phyloP scores from a whole-genome alignment of 2,329 filamentous ascomycete genomes.

The Diplodia seriata region DNA sequence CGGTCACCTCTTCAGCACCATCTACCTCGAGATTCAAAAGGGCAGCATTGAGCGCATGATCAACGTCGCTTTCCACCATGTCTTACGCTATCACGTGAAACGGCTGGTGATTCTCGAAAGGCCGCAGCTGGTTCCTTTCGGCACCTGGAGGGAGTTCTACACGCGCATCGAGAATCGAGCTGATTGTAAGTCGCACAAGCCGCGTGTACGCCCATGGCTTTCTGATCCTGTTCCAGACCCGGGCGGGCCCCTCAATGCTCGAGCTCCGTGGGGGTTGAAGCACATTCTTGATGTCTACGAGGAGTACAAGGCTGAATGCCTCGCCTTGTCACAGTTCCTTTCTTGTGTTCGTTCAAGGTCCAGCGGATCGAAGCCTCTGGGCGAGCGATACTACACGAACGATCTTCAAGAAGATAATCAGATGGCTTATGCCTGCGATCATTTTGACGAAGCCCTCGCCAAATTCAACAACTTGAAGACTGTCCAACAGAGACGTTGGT shows the following conservation, averaged over 20 bases:
- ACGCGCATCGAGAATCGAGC: slow-evolving; percentile 1
- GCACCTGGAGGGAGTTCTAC: slow-evolving; percentile 15
- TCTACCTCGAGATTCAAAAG: slow-evolving; percentile 8
- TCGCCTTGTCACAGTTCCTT: neutral
- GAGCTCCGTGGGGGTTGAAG: neutral
- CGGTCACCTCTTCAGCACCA: neutral
- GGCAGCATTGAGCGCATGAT: slow-evolving; percentile 24
- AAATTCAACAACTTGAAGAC: slow-evolving; percentile 6
- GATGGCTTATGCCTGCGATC: slow-evolving; percentile 9
- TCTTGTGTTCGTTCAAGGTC: slow-evolving; percentile 1
- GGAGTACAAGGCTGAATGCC: slow-evolving; percentile 11
- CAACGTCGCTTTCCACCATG: slow-evolving; percentile 17
- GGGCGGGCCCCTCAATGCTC: neutral
- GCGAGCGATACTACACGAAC: slow-evolving; percentile 3
- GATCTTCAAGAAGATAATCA: neutral
- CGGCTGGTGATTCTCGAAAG: slow-evolving; percentile 1
- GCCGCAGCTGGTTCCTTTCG: slow-evolving; percentile 10
- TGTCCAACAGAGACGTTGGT: slow-evolving; percentile 13
- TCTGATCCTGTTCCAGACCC: neutral
- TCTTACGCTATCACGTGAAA: slow-evolving; percentile 22
- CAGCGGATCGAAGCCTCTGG: neutral
- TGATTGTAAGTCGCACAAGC: neutral
- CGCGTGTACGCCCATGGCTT: neutral
- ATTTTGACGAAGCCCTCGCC: slow-evolving; percentile 23
- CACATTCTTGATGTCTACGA: slow-evolving; percentile 1